Evolutionary conservation across 2,329 filamentous ascomycete species (phyloP).

Genomic region (Pezicula rhizophila): DNA sequence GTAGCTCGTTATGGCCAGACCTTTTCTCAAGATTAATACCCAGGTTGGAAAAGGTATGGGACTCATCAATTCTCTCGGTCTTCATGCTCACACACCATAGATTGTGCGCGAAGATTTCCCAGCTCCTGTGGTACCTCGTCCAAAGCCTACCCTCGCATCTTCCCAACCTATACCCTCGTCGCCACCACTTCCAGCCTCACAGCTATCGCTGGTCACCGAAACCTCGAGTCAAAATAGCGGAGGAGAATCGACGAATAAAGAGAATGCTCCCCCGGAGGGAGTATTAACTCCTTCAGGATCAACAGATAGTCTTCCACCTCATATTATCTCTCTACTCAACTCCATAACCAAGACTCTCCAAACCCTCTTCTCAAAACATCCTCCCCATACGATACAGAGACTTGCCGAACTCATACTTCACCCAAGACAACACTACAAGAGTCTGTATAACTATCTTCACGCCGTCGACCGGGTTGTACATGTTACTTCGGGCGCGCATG

Average conservation of each 20-base stretch:
- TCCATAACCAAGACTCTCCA: constrained; percentile 57
- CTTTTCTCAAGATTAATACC: constrained; percentile 31
- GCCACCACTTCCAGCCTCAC: constrained; percentile 46
- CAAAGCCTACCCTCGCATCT: constrained; percentile 47
- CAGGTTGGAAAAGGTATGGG: constrained; percentile 28
- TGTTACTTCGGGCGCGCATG: constrained; percentile 74
- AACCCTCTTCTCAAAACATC: constrained; percentile 63
- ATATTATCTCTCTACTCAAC: constrained; percentile 55
- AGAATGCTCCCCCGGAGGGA: constrained; percentile 49
- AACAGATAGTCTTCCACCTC: constrained; percentile 51
- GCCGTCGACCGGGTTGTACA: constrained; percentile 86
- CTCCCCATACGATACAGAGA: constrained; percentile 89
- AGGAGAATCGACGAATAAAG: constrained; percentile 57
- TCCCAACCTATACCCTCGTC: constrained; percentile 54
- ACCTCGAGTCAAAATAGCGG: constrained; percentile 14
- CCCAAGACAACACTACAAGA: constrained; percentile 74
- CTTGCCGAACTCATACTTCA: constrained; percentile 78
- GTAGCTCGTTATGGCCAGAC: constrained; percentile 32
- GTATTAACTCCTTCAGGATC: constrained; percentile 11
- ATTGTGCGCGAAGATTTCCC: constrained; percentile 15
- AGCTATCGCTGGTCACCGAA: constrained; percentile 21
- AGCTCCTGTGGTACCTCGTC: constrained; percentile 40
- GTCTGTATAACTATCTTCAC: constrained; percentile 77
- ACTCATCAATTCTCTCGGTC: not conserved
- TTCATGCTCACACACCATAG: constrained; percentile 5